These are phyloP conservation scores for Nicotiana otophora DNA, from an alignment of 257 asterid species.

Conservation along the genomic window DNA sequence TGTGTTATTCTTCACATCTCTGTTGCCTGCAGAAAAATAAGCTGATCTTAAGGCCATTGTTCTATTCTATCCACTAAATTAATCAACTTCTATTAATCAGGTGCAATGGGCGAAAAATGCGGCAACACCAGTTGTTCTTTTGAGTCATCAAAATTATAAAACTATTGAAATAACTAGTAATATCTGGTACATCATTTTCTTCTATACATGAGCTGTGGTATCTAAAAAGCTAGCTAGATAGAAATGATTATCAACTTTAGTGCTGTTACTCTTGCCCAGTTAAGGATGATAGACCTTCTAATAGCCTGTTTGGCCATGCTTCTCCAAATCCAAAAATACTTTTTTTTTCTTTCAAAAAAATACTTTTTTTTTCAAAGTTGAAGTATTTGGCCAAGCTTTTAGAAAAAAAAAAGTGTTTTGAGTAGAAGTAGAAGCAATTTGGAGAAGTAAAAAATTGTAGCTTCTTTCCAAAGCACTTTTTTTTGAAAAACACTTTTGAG, in stretches of 20 bases:
- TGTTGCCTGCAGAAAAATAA: not conserved
- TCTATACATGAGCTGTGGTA: not conserved
- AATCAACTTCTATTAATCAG: not conserved
- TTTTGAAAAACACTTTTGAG: too few relatives aligned
- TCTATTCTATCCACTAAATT: not conserved
- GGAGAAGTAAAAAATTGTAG: too few relatives aligned
- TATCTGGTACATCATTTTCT: not conserved
- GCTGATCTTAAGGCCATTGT: not conserved
- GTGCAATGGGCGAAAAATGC: not conserved
- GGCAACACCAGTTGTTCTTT: not conserved
- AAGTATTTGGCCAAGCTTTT: too few relatives aligned
- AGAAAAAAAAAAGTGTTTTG: too few relatives aligned
- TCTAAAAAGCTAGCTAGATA: not conserved
- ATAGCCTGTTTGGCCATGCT: too few relatives aligned
- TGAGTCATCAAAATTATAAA: not conserved
- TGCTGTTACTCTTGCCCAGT: not conserved
- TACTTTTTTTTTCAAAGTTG: too few relatives aligned
- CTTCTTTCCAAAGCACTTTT: too few relatives aligned
- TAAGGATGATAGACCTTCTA: not conserved
- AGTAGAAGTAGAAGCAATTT: too few relatives aligned
- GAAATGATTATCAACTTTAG: not conserved
- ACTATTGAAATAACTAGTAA: not conserved
- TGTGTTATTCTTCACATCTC: not conserved
- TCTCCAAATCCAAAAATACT: too few relatives aligned
- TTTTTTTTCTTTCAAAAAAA: too few relatives aligned